Evolutionary conservation across 352 stramenopile species (phyloP).

Genomic region (Thalassiosira hispida): DNA sequence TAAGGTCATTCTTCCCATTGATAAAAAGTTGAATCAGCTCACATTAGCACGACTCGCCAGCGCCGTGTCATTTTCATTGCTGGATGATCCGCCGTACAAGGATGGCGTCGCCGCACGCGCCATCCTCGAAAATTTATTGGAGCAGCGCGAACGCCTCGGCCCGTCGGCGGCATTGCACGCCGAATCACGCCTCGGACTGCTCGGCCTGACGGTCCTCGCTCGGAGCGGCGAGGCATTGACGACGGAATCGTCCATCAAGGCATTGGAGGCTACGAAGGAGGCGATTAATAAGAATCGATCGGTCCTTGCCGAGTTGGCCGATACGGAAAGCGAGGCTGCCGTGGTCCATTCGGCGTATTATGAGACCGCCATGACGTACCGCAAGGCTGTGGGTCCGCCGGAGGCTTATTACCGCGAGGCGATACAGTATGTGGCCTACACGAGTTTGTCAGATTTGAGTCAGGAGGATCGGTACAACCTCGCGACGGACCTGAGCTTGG

Average conservation of each 20-base stretch:
- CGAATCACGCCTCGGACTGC: constrained; percentile 73
- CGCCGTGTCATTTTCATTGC: constrained; percentile 85
- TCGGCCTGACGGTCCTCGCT: constrained; percentile 60
- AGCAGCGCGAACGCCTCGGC: constrained; percentile 67
- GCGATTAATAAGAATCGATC: constrained; percentile 60
- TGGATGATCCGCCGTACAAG: constrained; percentile 49
- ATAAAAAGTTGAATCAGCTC: constrained; percentile 96
- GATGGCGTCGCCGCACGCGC: constrained; percentile 73
- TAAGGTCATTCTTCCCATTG: constrained; percentile 93
- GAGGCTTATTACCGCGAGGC: constrained; percentile 96
- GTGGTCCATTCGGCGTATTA: constrained; percentile 95
- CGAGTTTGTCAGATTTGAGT: constrained; percentile 79
- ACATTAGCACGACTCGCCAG: constrained; percentile 91
- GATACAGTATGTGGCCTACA: constrained; percentile 96
- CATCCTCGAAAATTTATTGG: constrained; percentile 82
- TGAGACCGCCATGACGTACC: constrained; percentile 91
- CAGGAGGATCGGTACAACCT: constrained; percentile 86
- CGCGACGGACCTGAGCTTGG: constrained; percentile 94
- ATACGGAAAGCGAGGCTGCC: constrained; percentile 88
- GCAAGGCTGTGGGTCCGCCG: constrained; percentile 90
- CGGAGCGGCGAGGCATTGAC: constrained; percentile 35
- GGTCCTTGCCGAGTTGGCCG: constrained; percentile 56
- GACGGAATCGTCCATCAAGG: constrained; percentile 30
- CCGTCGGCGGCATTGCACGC: constrained; percentile 67
- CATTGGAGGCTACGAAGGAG: constrained; percentile 54